Conservation (phyloP, 2,329 filamentous ascomycete genomes). For the Aspergillus flavus region DNA sequence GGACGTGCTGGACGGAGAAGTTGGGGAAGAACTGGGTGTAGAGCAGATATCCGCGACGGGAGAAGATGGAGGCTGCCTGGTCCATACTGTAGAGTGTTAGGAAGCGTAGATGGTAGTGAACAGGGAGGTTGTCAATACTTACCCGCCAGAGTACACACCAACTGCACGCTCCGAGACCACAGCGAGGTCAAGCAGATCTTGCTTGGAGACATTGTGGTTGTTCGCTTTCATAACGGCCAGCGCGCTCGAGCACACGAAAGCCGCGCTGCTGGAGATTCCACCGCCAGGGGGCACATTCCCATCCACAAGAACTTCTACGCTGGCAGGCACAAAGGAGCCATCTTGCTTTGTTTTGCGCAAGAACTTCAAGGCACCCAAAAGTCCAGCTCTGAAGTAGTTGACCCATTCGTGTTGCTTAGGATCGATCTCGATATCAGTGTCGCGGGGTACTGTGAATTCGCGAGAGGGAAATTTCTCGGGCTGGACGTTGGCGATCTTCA, state of each 20-base stretch:
- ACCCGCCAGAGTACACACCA: conserved; percentile 95
- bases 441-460: conserved; percentile 70
- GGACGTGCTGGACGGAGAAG: conserved; percentile 74
- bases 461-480: conserved; percentile 72
- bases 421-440: conserved; percentile 75
- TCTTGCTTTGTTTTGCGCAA: conserved; percentile 68
- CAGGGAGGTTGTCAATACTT: conserved; percentile 35
- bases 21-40: conserved; percentile 86
- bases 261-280: conserved; percentile 89
- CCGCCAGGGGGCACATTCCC: conserved; percentile 90
- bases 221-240: conserved; percentile 87
- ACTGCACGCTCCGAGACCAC: conserved; percentile 93
- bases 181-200: conserved; percentile 85
- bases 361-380: conserved; percentile 78
- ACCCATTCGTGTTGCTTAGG: conserved; percentile 87
- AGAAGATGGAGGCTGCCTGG: conserved; percentile 94
- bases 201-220: conserved; percentile 83
- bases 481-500: conserved; percentile 81
- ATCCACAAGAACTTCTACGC: conserved; percentile 87
- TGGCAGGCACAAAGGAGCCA: conserved; percentile 65
- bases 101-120: not conserved
- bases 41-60: conserved; percentile 78
- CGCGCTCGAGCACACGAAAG: conserved; percentile 87
- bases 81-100: conserved; percentile 72
- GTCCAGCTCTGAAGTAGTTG: conserved; percentile 96